Base-by-base conservation (phyloP, 192 early-diverging fungal species). In the Gigaspora rosea region DNA sequence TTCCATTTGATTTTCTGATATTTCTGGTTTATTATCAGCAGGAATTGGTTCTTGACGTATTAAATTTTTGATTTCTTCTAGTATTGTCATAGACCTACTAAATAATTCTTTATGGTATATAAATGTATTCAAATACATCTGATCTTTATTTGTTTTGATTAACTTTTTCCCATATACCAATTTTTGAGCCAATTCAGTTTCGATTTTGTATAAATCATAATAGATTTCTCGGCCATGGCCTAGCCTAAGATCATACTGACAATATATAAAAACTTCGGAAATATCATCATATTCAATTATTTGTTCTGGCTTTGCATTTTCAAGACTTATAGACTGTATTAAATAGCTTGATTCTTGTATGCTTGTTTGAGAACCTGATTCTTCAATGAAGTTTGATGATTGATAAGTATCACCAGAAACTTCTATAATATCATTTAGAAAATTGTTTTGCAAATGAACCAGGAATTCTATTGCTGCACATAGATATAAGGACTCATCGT, bases 141-240 rank as follows among this genome's bases (percentile, higher is more conserved):
- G 11, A 22, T 51, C 49, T 15, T 70, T 32, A 20, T 32, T n/a
- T 18, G 41, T 9, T 36, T 76, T 68, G 36, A 76, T 41, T 4
- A 50, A 67, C 15, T 36, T 36, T 36, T 76, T 76, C 4, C 72
- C 36, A 32, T 36, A 27, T 3, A 76, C 47, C 8, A 76, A 49
- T 47, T 49, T 18, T 33, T 68, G 32, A 50, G 58, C 75, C 4
- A 76, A 46, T 57, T 76, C 68, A 15, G 2, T 15, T 46, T 68
- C 75, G 18, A 76, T 76, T 18, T 76, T 76, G 69, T 48, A 47
- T 51, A 76, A 41, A 49, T 76, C 75, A 67, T 72, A 76, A 10
- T 11, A 32, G 33, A 67, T 33, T 22, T 62, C 36, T 22, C 9
- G 16, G 16, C 47, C 27, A 32, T 13, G 15, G 1, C 69, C 63